phyloP scores from a whole-genome alignment of 78 protist genomes.

The Dictyostelium intermedium region DNA sequence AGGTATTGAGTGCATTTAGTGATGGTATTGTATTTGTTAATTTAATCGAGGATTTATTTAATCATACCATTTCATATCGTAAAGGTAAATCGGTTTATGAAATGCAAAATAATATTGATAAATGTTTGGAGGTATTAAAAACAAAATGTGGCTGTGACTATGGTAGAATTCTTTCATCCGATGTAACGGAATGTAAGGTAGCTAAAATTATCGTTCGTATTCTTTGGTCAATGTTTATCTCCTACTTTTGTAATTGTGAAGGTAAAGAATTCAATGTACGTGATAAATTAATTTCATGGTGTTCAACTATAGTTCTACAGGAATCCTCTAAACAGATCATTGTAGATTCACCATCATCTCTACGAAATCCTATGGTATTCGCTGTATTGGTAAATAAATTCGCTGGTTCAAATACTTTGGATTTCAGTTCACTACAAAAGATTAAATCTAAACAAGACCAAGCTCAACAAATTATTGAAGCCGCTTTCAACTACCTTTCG shows the following conservation, averaged over 20 bases:
- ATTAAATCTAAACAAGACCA: slow-evolving; percentile 1
- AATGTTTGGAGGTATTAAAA: slow-evolving; percentile 15
- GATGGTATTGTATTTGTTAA: slow-evolving; percentile 55
- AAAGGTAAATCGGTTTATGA: slow-evolving; percentile 66
- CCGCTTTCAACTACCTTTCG: neutral
- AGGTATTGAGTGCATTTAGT: neutral
- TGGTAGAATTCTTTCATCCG: slow-evolving; percentile 30
- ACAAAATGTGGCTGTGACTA: slow-evolving; percentile 19
- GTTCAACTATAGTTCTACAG: neutral
- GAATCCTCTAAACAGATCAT: neutral
- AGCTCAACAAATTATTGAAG: slow-evolving; percentile 22
- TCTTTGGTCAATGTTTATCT: slow-evolving; percentile 43
- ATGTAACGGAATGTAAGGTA: slow-evolving; percentile 47
- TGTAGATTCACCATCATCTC: neutral
- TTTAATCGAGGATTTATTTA: slow-evolving; percentile 40
- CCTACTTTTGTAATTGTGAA: slow-evolving; percentile 36
- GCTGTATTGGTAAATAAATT: slow-evolving; percentile 13
- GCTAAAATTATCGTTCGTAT: neutral
- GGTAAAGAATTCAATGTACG: slow-evolving; percentile 30
- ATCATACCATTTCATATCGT: neutral
- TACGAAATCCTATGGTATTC: slow-evolving; percentile 59
- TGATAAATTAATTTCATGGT: slow-evolving; percentile 45
- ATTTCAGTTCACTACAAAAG: neutral
- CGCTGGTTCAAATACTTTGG: neutral
- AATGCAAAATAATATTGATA: slow-evolving; percentile 42